Conservation (phyloP, 208 protist genomes). For the Trichomonas gallinae region DNA sequence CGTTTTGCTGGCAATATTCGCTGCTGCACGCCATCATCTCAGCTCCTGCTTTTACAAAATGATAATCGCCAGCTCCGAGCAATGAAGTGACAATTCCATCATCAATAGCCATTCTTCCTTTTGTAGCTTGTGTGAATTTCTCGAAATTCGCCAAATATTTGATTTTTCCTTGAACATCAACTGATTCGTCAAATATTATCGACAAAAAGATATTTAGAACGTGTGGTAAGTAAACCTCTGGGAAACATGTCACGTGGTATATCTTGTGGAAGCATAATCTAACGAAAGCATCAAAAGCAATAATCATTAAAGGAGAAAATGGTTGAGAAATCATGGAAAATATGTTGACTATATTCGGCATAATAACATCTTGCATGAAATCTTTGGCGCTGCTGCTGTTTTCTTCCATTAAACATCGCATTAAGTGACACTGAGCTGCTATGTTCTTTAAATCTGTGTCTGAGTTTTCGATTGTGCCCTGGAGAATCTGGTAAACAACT, state of each 20-base stretch:
- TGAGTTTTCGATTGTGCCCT: background rate
- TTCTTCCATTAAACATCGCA: background rate
- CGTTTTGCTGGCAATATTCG: background rate
- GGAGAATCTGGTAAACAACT: background rate
- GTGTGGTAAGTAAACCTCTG: background rate
- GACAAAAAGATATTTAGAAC: background rate
- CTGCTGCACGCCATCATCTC: background rate
- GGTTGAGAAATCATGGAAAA: background rate
- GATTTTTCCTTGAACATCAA: background rate
- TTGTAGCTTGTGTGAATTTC: background rate
- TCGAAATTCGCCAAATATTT: background rate
- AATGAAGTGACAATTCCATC: background rate
- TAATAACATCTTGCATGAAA: background rate
- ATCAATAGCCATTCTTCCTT: background rate
- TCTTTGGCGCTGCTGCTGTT: background rate
- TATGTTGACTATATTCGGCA: background rate
- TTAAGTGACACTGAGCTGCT: background rate
- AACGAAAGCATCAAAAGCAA: background rate
- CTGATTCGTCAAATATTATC: background rate
- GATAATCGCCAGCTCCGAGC: background rate
- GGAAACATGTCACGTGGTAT: background rate
- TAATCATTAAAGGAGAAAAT: background rate
- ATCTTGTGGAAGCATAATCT: background rate
- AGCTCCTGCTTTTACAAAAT: background rate
- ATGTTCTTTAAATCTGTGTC: background rate